Conservation (phyloP, 2,329 filamentous ascomycete genomes). For the Plenodomus tracheiphilus region DNA sequence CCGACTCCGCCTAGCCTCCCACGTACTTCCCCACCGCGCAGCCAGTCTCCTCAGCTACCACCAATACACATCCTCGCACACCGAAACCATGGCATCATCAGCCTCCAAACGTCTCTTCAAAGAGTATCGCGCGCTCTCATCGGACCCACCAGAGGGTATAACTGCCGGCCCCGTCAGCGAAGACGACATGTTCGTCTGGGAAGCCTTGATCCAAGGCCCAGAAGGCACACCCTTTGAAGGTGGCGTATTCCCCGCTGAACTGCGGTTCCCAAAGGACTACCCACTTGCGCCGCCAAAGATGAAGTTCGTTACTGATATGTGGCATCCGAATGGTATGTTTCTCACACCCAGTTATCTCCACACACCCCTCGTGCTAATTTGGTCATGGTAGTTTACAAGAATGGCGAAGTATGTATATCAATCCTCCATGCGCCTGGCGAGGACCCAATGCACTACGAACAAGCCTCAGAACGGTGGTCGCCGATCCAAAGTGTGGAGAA, state of each 20-base stretch:
- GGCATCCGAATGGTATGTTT: slow-evolving; percentile 81
- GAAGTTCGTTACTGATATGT: slow-evolving; percentile 82
- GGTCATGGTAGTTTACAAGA: slow-evolving; percentile 67
- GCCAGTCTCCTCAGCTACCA: not conserved
- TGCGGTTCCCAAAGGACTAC: slow-evolving; percentile 83
- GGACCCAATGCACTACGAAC: slow-evolving; percentile 92
- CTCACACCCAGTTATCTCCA: not conserved
- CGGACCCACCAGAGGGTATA: slow-evolving; percentile 96
- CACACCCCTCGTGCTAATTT: slow-evolving; percentile 1
- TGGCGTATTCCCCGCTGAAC: slow-evolving; percentile 85
- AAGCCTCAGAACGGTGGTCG: slow-evolving; percentile 86
- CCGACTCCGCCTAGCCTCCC: no score
- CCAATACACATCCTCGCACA: not conserved
- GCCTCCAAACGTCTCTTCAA: slow-evolving; percentile 82
- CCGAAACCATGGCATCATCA: slow-evolving; percentile 53
- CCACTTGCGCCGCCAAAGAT: slow-evolving; percentile 86
- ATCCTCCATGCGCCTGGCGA: slow-evolving; percentile 96
- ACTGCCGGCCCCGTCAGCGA: slow-evolving; percentile 90
- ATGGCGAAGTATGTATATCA: slow-evolving; percentile 90
- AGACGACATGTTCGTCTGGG: slow-evolving; percentile 95
- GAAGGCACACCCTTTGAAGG: slow-evolving; percentile 96
- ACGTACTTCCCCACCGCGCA: no score
- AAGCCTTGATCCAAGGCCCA: slow-evolving; percentile 92
- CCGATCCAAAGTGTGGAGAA: slow-evolving; percentile 95
- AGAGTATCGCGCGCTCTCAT: slow-evolving; percentile 93